Evolutionary conservation across 169 alveolate genomes (phyloP).

Genomic region (Plasmodium chabaudi): DNA sequence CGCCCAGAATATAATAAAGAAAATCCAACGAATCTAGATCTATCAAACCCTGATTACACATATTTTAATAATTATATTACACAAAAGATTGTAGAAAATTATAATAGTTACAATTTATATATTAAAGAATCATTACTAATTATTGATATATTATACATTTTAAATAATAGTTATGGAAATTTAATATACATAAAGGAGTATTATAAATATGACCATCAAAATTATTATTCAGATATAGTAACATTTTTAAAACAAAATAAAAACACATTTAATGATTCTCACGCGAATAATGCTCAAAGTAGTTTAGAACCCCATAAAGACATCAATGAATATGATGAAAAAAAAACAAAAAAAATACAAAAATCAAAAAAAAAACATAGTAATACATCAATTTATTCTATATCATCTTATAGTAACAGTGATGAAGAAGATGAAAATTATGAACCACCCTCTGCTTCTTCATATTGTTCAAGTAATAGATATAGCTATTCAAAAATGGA

Average conservation of each 20-base stretch:
- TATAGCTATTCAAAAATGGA: not conserved
- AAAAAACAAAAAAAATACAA: not conserved
- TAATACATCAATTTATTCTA: not conserved
- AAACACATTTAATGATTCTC: conserved; percentile 10
- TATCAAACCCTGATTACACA: not conserved
- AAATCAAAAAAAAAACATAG: not conserved
- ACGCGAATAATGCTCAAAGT: not conserved
- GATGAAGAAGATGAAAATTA: not conserved
- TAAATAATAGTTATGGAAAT: conserved; percentile 65
- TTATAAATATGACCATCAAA: conserved; percentile 60
- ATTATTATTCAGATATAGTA: conserved; percentile 20
- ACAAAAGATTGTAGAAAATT: conserved; percentile 44
- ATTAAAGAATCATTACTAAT: conserved; percentile 61
- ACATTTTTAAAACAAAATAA: conserved; percentile 2
- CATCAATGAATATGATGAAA: not conserved
- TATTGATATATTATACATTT: conserved; percentile 57
- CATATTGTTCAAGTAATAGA: not conserved
- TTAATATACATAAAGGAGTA: conserved; percentile 49
- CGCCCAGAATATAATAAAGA: conserved; percentile 11
- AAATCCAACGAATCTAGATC: not conserved
- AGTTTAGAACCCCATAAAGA: not conserved
- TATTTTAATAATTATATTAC: conserved; percentile 65
- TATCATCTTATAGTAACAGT: not conserved
- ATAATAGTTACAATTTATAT: conserved; percentile 30
- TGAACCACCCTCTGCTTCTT: not conserved